These are phyloP conservation scores for Ilyonectria robusta DNA, from an alignment of 2,329 filamentous ascomycete genomes.

Conservation along the genomic window DNA sequence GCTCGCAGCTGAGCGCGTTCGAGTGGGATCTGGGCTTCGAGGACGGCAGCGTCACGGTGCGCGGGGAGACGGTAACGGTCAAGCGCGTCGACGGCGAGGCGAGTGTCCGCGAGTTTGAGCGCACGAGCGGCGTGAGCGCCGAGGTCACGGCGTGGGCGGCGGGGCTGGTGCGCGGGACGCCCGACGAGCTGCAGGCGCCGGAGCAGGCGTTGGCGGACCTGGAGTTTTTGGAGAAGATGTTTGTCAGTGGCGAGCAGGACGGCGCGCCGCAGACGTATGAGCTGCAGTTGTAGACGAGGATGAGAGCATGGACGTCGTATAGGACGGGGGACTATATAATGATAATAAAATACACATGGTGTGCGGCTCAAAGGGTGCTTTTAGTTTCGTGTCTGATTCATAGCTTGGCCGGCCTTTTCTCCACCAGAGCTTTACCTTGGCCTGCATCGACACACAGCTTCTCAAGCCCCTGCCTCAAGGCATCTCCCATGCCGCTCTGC, in stretches of 20 bases:
- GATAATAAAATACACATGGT: not conserved
- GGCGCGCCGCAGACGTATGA: constrained; percentile 58
- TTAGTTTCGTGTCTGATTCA: not conserved
- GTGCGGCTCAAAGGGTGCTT: not conserved
- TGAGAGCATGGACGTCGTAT: not conserved
- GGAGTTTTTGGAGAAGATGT: constrained; percentile 69
- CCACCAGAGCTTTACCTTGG: constrained; percentile 7
- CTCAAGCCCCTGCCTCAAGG: constrained; percentile 72
- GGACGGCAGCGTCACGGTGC: constrained; percentile 66
- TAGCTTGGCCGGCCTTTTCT: constrained; percentile 12
- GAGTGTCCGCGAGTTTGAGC: constrained; percentile 60
- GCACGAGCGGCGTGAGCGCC: constrained; percentile 68
- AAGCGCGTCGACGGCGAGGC: constrained; percentile 49
- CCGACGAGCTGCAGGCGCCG: constrained; percentile 66
- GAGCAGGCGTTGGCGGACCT: constrained; percentile 74
- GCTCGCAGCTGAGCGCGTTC: constrained; percentile 66
- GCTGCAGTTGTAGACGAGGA: constrained; percentile 49
- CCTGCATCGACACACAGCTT: constrained; percentile 60
- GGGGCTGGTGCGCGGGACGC: constrained; percentile 62
- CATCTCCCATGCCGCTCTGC: constrained; percentile 72
- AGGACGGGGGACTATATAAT: not conserved
- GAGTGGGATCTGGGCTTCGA: constrained; percentile 73
- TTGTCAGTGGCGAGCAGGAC: constrained; percentile 61
- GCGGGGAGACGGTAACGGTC: constrained; percentile 61
- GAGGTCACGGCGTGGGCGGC: constrained; percentile 75